These are phyloP conservation scores for Neoascochyta sp. DNA, from an alignment of 2,329 filamentous ascomycete genomes.

Conservation along the genomic window DNA sequence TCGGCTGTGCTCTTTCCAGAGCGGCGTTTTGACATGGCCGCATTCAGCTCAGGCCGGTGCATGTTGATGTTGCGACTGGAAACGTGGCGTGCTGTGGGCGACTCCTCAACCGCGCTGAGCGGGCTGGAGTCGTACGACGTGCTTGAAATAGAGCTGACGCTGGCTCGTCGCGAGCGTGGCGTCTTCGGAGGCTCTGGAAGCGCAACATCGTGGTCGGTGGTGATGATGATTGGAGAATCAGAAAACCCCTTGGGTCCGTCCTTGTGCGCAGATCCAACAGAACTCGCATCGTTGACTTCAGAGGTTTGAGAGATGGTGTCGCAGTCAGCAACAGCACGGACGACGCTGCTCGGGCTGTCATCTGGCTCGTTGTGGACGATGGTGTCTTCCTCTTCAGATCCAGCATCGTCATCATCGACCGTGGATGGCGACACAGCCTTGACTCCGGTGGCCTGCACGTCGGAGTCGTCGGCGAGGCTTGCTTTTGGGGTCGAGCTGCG, in stretches of 20 bases:
- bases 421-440: conserved; percentile 1
- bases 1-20: conserved; percentile 40
- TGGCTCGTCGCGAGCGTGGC: conserved; percentile 29
- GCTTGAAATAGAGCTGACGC: conserved; percentile 26
- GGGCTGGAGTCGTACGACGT: conserved; percentile 34
- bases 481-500: conserved; percentile 3
- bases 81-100: conserved; percentile 33
- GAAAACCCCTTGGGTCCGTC: conserved; percentile 5
- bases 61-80: conserved; percentile 24
- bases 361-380: conserved; percentile 30
- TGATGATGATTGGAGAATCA: conserved; percentile 19
- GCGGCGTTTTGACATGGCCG: conserved; percentile 42
- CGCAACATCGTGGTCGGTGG: conserved; percentile 12
- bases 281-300: conserved; percentile 2
- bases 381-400: conserved; percentile 37
- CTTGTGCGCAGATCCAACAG: conserved; percentile 4
- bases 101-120: conserved; percentile 30
- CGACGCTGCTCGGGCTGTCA: conserved; percentile 5
- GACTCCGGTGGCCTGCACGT: not conserved
- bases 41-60: conserved; percentile 42
- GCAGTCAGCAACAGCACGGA: conserved; percentile 2
- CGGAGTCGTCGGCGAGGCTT: not conserved
- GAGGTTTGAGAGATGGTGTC: conserved; percentile 4
- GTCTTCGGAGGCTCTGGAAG: conserved; percentile 24
- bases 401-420: conserved; percentile 21